Percentiles rank a stretch among this genome's conserved stretches.
Evolutionary conservation across 176 grass and related monocot genomes (phyloP).

Genomic region (Hyparrhenia diplandra): DNA sequence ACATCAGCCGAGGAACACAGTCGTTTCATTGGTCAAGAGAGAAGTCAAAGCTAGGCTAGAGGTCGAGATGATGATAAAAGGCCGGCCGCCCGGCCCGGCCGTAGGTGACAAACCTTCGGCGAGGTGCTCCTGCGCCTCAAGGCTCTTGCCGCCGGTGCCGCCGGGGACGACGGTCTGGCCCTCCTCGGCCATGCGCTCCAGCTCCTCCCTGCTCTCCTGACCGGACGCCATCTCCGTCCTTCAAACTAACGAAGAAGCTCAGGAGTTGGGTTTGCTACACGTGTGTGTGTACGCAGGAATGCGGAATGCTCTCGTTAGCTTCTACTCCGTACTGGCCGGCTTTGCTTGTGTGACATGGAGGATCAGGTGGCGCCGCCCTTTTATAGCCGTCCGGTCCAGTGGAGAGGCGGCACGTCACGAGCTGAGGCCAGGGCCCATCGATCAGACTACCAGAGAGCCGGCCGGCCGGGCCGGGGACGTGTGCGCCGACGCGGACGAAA

Average conservation of each 20-base stretch:
- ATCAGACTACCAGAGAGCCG: neutral
- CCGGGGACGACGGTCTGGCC: slow-evolving; percentile 59
- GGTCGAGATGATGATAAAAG: too few relatives aligned
- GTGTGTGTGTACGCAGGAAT: too few relatives aligned
- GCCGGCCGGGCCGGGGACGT: neutral
- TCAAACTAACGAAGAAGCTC: neutral
- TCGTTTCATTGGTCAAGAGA: too few relatives aligned
- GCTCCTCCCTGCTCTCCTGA: slow-evolving; percentile 50
- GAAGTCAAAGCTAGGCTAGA: too few relatives aligned
- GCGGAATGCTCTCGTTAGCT: too few relatives aligned
- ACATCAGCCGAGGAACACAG: neutral
- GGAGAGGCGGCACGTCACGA: neutral
- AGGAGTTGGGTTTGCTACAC: neutral
- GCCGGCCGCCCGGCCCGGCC: neutral
- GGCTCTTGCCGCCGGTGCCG: slow-evolving; percentile 60
- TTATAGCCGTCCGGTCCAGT: slow-evolving; percentile 22
- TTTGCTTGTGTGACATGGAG: neutral
- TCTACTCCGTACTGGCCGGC: too few relatives aligned
- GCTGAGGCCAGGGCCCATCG: too few relatives aligned
- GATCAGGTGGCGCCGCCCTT: neutral
- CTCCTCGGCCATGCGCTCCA: slow-evolving; percentile 42
- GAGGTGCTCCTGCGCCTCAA: slow-evolving; percentile 64
- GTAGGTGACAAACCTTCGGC: slow-evolving; percentile 43
- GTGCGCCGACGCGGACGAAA: slow-evolving; percentile 15
- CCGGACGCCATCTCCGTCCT: slow-evolving; percentile 29